phyloP scores from a whole-genome alignment of 2,329 filamentous ascomycete species.

The Epichloe scottii region DNA sequence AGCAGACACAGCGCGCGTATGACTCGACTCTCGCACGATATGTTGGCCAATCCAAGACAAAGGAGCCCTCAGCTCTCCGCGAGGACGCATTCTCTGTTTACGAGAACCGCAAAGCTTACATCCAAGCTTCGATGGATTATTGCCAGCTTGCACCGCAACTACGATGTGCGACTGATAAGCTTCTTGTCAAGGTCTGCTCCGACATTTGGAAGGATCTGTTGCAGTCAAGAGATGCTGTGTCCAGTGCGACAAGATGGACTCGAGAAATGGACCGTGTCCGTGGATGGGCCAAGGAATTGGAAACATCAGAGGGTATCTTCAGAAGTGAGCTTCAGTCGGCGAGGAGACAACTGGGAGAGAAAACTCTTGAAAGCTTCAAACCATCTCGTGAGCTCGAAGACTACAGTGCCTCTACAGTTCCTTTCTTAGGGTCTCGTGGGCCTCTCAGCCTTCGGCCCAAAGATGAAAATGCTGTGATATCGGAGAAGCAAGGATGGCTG shows the following conservation, averaged over 20 bases:
- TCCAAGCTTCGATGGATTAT: slow-evolving; percentile 89
- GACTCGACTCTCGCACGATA: slow-evolving; percentile 75
- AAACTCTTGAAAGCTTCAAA: slow-evolving; percentile 54
- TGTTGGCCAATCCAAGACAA: slow-evolving; percentile 75
- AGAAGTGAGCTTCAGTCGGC: slow-evolving; percentile 68
- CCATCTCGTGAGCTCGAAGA: slow-evolving; percentile 89
- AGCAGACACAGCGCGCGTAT: slow-evolving; percentile 70
- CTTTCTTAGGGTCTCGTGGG: slow-evolving; percentile 63
- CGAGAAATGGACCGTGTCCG: slow-evolving; percentile 82
- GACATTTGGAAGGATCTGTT: slow-evolving; percentile 86
- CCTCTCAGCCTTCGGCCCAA: slow-evolving; percentile 50
- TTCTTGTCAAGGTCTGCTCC: slow-evolving; percentile 72
- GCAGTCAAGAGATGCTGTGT: slow-evolving; percentile 51
- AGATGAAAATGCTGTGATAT: slow-evolving; percentile 35
- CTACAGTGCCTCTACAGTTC: slow-evolving; percentile 81
- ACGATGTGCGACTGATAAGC: slow-evolving; percentile 68
- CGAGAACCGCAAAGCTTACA: slow-evolving; percentile 79
- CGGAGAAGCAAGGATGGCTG: slow-evolving; percentile 91
- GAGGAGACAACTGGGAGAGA: slow-evolving; percentile 70
- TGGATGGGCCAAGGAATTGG: slow-evolving; percentile 92
- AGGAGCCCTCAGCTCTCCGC: slow-evolving; percentile 79
- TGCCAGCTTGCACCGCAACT: slow-evolving; percentile 79
- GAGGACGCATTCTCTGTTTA: slow-evolving; percentile 95
- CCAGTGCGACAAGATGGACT: slow-evolving; percentile 53
- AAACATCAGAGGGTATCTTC: slow-evolving; percentile 73